Percentiles rank a stretch among this genome's conserved stretches.
These are phyloP conservation scores for Chrysosphaeria jannelii DNA, from an alignment of 2,329 filamentous ascomycete species.

Conservation along the genomic window DNA sequence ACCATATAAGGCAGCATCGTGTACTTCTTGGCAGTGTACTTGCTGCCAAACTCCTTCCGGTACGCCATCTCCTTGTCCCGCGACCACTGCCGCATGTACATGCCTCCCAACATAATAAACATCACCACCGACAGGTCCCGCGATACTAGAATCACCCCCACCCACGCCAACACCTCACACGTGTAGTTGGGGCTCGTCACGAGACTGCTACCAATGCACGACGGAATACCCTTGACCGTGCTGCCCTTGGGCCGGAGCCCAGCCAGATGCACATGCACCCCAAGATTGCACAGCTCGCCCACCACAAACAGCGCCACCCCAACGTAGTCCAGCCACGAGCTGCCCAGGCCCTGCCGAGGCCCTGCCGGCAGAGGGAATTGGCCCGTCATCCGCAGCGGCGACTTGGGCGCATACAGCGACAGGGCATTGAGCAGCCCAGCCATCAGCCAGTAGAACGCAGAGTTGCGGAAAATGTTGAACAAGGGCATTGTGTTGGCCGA, in stretches of 20 bases:
- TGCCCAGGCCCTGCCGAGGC: conserved; percentile 5
- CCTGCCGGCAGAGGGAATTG: conserved; percentile 2
- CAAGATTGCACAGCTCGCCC: conserved; percentile 53
- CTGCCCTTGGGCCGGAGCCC: conserved; percentile 49
- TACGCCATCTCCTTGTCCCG: conserved; percentile 78
- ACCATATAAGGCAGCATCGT: conserved; percentile 43
- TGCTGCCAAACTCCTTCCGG: conserved; percentile 67
- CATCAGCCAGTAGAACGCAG: conserved; percentile 71
- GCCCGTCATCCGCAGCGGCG: conserved; percentile 17
- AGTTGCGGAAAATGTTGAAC: conserved; percentile 82
- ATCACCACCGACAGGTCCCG: conserved; percentile 49
- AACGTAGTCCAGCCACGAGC: conserved; percentile 22
- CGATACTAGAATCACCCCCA: conserved; percentile 51
- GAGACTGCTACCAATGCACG: conserved; percentile 51
- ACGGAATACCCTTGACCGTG: conserved; percentile 66
- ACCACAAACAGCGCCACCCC: conserved; percentile 45
- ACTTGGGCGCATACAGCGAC: conserved; percentile 55
- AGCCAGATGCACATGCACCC: conserved; percentile 51
- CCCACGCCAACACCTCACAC: conserved; percentile 71
- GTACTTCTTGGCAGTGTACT: conserved; percentile 84
- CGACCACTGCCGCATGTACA: conserved; percentile 69
- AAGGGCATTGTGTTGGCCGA: conserved; percentile 81
- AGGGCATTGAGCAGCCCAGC: conserved; percentile 56
- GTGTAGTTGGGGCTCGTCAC: conserved; percentile 97
- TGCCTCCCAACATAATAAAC: conserved; percentile 42